Percentiles rank a stretch among this genome's conserved stretches.
Evolutionary conservation across 2,329 filamentous ascomycete genomes (phyloP).

Genomic region (Claviceps sp.): DNA sequence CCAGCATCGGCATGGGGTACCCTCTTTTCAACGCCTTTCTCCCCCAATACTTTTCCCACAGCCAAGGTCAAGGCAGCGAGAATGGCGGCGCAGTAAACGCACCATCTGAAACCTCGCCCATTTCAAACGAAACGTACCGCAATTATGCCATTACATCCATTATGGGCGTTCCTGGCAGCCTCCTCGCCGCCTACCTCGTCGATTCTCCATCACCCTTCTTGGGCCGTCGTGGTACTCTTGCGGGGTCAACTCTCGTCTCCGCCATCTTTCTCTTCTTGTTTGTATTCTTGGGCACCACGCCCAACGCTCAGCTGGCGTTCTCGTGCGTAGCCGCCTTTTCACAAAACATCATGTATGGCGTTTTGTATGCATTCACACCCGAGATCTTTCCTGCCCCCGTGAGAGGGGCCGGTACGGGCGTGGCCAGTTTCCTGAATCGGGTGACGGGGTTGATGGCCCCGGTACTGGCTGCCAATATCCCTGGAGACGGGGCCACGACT

Average conservation of each 20-base stretch:
- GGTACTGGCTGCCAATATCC: constrained; percentile 48
- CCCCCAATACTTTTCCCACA: constrained; percentile 63
- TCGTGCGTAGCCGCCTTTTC: constrained; percentile 57
- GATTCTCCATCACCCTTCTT: constrained; percentile 47
- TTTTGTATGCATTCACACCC: constrained; percentile 64
- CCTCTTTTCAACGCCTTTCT: constrained; percentile 83
- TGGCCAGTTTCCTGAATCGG: constrained; percentile 58
- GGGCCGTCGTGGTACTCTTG: constrained; percentile 61
- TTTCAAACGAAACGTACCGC: constrained; percentile 48
- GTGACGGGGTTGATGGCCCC: constrained; percentile 55
- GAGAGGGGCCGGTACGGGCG: constrained; percentile 57
- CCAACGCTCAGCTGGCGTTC: constrained; percentile 47
- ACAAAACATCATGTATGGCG: constrained; percentile 67
- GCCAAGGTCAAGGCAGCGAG: constrained; percentile 33
- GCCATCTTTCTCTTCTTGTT: constrained; percentile 58
- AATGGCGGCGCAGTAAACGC: constrained; percentile 8
- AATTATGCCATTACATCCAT: constrained; percentile 73
- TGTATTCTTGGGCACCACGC: constrained; percentile 42
- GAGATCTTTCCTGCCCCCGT: constrained; percentile 64
- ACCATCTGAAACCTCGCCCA: constrained; percentile 20
- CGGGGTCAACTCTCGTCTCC: constrained; percentile 51
- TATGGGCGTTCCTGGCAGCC: constrained; percentile 61
- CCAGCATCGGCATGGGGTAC: constrained; percentile 73
- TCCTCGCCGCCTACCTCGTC: constrained; percentile 62
- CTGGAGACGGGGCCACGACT: constrained; percentile 41